Percentiles rank a stretch among this genome's conserved stretches.
Evolutionary conservation across 169 alveolate species (phyloP).

Genomic region (Cryptosporidium sp.): DNA sequence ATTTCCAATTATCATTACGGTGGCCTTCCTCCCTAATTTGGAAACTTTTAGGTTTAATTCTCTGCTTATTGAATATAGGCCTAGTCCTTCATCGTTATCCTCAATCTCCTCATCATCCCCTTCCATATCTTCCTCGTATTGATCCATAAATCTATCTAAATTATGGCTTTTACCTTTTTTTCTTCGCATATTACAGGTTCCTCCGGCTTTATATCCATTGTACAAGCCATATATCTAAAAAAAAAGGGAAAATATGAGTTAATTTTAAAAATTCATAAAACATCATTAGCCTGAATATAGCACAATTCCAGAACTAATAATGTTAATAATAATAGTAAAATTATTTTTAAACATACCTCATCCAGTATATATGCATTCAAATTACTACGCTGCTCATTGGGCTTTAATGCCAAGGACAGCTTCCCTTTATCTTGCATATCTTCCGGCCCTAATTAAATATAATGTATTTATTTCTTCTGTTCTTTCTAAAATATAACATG

Average conservation of each 20-base stretch:
- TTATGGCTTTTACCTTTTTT: not conserved
- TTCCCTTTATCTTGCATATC: slow-evolving; percentile 16
- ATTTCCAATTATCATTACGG: slow-evolving; percentile 84
- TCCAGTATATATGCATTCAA: slow-evolving; percentile 52
- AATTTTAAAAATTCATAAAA: not conserved
- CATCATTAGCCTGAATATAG: not conserved
- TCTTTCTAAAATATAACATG: not conserved
- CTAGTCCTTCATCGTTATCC: not conserved
- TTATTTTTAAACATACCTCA: slow-evolving; percentile 47
- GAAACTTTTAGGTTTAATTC: slow-evolving; percentile 26
- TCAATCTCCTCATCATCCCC: not conserved
- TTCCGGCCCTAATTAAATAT: not conserved
- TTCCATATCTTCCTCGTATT: not conserved
- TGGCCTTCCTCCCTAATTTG: slow-evolving; percentile 74
- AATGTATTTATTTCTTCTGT: no score
- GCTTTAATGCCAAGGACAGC: slow-evolving; percentile 7
- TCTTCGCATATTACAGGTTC: not conserved
- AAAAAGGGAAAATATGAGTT: not conserved
- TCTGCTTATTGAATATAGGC: slow-evolving; percentile 27
- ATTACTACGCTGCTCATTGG: slow-evolving; percentile 8
- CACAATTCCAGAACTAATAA: not conserved
- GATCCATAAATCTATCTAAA: not conserved
- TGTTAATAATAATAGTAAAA: not conserved
- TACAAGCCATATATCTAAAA: slow-evolving; percentile 28
- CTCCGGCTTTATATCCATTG: slow-evolving; percentile 18